A percentile compares a stretch with the other conserved stretches of the same genome.
Conservation (phyloP, 2,329 filamentous ascomycete genomes). For the Phialocephala subalpina region DNA sequence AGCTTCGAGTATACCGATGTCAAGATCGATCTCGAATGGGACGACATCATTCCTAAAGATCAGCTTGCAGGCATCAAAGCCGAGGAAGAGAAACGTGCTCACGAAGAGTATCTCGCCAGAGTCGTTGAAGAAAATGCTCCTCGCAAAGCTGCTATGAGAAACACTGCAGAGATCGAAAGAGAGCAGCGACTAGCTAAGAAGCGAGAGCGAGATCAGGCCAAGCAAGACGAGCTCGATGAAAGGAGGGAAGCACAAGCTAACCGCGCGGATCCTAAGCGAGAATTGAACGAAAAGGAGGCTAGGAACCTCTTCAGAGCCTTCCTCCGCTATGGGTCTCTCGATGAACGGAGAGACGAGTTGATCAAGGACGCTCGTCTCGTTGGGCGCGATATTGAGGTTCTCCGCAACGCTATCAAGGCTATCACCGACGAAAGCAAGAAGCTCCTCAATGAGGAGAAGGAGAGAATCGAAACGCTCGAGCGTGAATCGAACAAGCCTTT, state of each 20-base stretch:
- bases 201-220: conserved; percentile 67
- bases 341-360: conserved; percentile 87
- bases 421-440: conserved; percentile 74
- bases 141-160: conserved; percentile 72
- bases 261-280: conserved; percentile 84
- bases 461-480: conserved; percentile 69
- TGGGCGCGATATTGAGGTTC: conserved; percentile 82
- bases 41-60: conserved; percentile 96
- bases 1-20: conserved; percentile 95
- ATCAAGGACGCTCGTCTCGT: conserved; percentile 85
- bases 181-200: conserved; percentile 72
- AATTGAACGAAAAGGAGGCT: conserved; percentile 90
- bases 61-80: conserved; percentile 89
- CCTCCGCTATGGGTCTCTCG: conserved; percentile 88
- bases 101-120: conserved; percentile 83
- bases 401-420: conserved; percentile 75
- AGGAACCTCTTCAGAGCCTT: conserved; percentile 91
- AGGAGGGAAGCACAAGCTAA: conserved; percentile 77
- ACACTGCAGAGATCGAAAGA: conserved; percentile 64
- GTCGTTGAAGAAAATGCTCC: conserved; percentile 87
- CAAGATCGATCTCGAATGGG: conserved; percentile 97
- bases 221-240: conserved; percentile 73
- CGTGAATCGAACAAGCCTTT: conserved; percentile 77
- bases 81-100: conserved; percentile 84
- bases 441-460: conserved; percentile 77